phyloP scores from a whole-genome alignment of 768 basidiomycete genomes.

The Candolleomyces aberdarensis region DNA sequence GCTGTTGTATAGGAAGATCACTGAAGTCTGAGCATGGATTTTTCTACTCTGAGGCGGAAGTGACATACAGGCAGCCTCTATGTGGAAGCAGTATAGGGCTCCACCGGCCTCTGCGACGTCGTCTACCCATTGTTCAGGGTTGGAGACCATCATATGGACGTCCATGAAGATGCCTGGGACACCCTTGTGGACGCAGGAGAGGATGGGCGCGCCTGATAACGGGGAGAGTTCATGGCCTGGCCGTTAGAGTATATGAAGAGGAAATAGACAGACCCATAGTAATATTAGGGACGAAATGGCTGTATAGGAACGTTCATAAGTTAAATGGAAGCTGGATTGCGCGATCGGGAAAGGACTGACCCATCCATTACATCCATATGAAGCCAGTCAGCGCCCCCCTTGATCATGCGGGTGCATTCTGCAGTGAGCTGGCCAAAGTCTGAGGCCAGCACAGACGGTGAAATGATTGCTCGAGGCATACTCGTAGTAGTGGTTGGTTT shows the following conservation, averaged over 20 bases:
- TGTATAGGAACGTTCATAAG: conserved; percentile 26
- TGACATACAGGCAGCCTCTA: conserved; percentile 83
- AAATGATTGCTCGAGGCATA: conserved; percentile 91
- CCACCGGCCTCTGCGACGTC: conserved; percentile 96
- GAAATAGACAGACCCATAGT: conserved; percentile 73
- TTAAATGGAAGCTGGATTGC: not conserved
- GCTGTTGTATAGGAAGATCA: conserved; percentile 31
- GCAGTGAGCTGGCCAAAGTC: conserved; percentile 94
- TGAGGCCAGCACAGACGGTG: conserved; percentile 94
- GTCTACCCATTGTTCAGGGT: conserved; percentile 96
- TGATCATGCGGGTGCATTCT: conserved; percentile 97
- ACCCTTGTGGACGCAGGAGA: conserved; percentile 79
- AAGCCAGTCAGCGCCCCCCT: conserved; percentile 93
- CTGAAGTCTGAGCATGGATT: not conserved
- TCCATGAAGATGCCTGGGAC: conserved; percentile 99
- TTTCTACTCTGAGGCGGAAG: not conserved
- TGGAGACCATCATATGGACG: conserved; percentile 99
- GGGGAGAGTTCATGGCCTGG: not conserved
- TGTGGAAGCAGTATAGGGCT: conserved; percentile 92
- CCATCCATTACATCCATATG: conserved; percentile 99
- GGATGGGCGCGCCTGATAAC: conserved; percentile 75
- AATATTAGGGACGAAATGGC: conserved; percentile 98
- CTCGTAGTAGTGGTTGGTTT: not conserved
- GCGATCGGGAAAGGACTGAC: conserved; percentile 40
- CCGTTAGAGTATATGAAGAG: not conserved